phyloP scores from a whole-genome alignment of 106 monocot species.

The Phalaenopsis equestris region DNA sequence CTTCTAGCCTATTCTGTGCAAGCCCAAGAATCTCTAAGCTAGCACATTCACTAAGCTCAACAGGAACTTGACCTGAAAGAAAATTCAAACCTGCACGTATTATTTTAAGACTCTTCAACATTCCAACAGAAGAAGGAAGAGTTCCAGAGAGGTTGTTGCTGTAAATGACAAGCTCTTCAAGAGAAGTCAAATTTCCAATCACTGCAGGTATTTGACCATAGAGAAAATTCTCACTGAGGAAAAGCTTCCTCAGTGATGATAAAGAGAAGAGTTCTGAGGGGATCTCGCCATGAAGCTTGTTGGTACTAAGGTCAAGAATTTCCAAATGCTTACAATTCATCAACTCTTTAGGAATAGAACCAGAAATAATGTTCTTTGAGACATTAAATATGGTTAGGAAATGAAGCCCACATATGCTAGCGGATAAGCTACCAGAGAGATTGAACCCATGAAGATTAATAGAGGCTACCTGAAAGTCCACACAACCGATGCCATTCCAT shows the following conservation, averaged over 20 bases:
- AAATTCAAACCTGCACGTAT: conserved; percentile 65
- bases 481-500: conserved; percentile 56
- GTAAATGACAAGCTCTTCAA: conserved; percentile 74
- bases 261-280: conserved; percentile 36
- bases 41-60: conserved; percentile 43
- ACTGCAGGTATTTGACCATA: conserved; percentile 43
- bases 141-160: conserved; percentile 72
- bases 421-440: conserved; percentile 52
- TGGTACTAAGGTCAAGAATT: conserved; percentile 73
- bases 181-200: conserved; percentile 39
- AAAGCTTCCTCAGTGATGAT: conserved; percentile 33
- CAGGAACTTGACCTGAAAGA: conserved; percentile 56
- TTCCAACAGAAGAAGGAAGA: conserved; percentile 50
- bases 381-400: conserved; percentile 34
- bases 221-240: conserved; percentile 71
- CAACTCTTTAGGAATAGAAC: conserved; percentile 39
- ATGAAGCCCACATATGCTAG: conserved; percentile 37
- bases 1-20: conserved; percentile 51
- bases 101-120: conserved; percentile 37
- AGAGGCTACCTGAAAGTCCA: conserved; percentile 30
- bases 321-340: conserved; percentile 27
- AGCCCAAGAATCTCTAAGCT: conserved; percentile 60
- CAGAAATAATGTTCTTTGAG: conserved; percentile 47
- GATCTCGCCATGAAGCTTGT: conserved; percentile 45
- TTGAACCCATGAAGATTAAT: conserved; percentile 51